Evolutionary conservation across 176 grass and related monocot species (phyloP).

Genomic region (Puya raimondii): DNA sequence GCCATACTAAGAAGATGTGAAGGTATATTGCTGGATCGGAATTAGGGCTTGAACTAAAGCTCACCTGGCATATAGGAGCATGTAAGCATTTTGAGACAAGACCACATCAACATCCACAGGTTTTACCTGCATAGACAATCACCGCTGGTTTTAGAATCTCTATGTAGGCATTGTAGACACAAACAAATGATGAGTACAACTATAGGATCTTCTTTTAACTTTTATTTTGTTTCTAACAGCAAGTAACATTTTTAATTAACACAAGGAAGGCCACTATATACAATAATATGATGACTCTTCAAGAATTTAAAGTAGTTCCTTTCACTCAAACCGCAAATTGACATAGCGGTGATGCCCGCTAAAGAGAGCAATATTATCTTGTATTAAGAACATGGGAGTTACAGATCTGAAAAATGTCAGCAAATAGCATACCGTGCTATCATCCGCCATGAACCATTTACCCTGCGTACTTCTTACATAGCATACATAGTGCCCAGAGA

Average conservation of each 20-base stretch:
- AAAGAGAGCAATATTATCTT: neutral
- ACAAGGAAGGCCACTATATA: no score
- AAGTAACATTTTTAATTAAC: no score
- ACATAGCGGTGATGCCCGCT: neutral
- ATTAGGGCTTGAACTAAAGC: neutral
- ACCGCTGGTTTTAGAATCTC: neutral
- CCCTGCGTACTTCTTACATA: constrained; percentile 20
- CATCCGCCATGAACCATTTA: constrained; percentile 25
- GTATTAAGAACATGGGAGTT: neutral
- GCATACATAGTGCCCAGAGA: constrained; percentile 28
- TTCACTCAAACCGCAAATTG: no score
- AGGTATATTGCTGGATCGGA: neutral
- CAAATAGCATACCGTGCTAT: constrained; percentile 7
- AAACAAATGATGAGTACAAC: neutral
- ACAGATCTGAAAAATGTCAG: neutral
- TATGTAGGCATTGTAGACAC: neutral
- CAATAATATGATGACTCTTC: no score
- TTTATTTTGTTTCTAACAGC: no score
- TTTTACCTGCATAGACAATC: constrained; percentile 20
- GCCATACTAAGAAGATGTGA: neutral
- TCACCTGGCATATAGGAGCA: constrained; percentile 27
- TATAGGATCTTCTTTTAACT: no score
- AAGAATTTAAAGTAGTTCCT: no score
- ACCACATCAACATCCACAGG: constrained; percentile 13
- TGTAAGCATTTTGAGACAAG: constrained; percentile 25